Evolutionary conservation across 768 basidiomycete genomes (phyloP), one percentile per base, ranked within the genome.

Genomic region (Rhodotorula sphaerocarpa): DNA sequence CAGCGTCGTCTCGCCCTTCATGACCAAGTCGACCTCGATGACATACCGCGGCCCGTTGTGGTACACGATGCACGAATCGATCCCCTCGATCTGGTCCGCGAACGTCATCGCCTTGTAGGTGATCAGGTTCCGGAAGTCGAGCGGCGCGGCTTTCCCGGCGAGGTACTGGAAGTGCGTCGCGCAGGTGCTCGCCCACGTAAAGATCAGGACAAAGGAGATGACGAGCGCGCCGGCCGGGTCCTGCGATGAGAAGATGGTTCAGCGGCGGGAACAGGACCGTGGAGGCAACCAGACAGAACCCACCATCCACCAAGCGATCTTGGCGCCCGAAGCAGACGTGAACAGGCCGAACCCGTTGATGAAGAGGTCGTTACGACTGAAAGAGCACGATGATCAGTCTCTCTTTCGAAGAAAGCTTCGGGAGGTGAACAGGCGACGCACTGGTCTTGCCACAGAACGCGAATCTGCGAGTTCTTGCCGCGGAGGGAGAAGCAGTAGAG

Each of bases 361-460:
- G 46, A 57, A 63, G 31, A 57, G 45, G 43, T 63, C 57, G 34
- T 59, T 63, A n/a, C 57, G 62, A 56, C 61, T 62, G 57, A 0
- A 16, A 10, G 28, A 21, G 39, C 23, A 31, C 7, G 25, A 27
- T 27, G 25, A 30, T 43, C 64, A 85, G 86, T 85, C 64, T 87
- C 86, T 30, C 81, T 78, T 71, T 90, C 73, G n/a, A 23, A 9
- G 16, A 3, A 18, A 1, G n/a, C n/a, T n/a, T 5, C 12, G 14
- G 1, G 30, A n/a, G 11, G 2, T 15, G 31, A 23, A 31, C 20
- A 21, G 30, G 9, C 50, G 71, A 93, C 93, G 71, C 91, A 96
- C 69, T 96, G 92, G 73, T 97, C 93, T 75, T 95, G 88, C 90
- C 90, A 96, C 33, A 95, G 81, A n/a, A 95, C 83, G 50, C 83